phyloP scores from a whole-genome alignment of 176 grass and related monocot genomes.

The Ananas comosus region DNA sequence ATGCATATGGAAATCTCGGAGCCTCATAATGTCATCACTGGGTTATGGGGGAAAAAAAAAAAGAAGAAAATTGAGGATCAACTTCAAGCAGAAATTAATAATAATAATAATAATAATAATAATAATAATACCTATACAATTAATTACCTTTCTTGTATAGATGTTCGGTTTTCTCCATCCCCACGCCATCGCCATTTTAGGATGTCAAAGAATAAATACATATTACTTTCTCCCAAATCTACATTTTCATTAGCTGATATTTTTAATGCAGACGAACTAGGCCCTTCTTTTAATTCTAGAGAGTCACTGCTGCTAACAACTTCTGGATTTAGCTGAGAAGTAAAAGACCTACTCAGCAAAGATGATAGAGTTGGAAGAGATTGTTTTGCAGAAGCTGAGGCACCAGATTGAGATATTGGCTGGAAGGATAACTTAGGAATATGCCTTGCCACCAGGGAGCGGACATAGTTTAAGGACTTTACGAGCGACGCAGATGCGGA shows the following conservation, averaged over 20 bases:
- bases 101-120: background rate
- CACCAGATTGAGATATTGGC: slow-evolving; percentile 34
- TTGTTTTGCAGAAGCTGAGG: slow-evolving; percentile 47
- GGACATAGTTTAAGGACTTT: slow-evolving; percentile 90
- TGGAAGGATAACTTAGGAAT: slow-evolving; percentile 88
- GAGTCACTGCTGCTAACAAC: slow-evolving; percentile 43
- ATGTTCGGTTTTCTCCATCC: slow-evolving; percentile 35
- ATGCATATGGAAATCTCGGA: slow-evolving; percentile 53
- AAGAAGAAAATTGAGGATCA: background rate
- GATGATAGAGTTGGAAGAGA: slow-evolving; percentile 63
- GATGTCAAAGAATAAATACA: slow-evolving; percentile 86
- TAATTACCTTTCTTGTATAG: slow-evolving; percentile 60
- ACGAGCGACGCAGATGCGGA: slow-evolving; percentile 79
- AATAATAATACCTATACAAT: background rate
- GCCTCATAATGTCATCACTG: slow-evolving; percentile 43
- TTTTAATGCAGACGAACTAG: slow-evolving; percentile 39
- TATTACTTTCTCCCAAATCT: slow-evolving; percentile 44
- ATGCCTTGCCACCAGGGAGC: slow-evolving; percentile 82
- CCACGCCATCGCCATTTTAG: slow-evolving; percentile 85
- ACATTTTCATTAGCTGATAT: slow-evolving; percentile 43
- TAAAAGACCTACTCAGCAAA: slow-evolving; percentile 58
- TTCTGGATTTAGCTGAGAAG: slow-evolving; percentile 65
- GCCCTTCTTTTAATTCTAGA: slow-evolving; percentile 55
- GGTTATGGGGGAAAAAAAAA: slow-evolving; percentile 16
- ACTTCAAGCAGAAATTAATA: background rate